Percentiles rank a stretch among this genome's conserved stretches.
Conservation (phyloP, 1,284 basidiomycete species). For the Peniophora sp. region DNA sequence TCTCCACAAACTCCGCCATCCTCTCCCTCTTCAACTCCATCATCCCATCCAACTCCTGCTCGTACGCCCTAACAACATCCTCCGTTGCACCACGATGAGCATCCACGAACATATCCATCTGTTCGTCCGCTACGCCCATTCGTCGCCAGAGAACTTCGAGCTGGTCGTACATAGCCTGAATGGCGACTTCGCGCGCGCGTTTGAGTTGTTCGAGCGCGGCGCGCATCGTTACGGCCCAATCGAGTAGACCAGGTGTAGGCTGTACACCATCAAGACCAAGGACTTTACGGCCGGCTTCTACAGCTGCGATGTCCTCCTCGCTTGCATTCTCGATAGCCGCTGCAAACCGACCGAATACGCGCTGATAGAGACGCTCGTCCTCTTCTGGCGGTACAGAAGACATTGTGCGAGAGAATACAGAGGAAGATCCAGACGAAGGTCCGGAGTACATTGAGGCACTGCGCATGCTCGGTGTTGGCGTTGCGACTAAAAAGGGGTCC, state of each 20-base stretch:
- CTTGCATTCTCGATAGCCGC: constrained; percentile 54
- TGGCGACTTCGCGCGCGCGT: constrained; percentile 60
- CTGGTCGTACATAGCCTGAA: constrained; percentile 83
- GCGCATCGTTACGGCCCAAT: constrained; percentile 54
- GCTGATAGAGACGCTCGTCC: constrained; percentile 39
- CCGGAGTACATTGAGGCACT: constrained; percentile 3
- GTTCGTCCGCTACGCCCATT: constrained; percentile 61
- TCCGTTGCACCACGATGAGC: constrained; percentile 72
- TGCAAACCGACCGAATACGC: constrained; percentile 57
- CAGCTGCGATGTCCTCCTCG: constrained; percentile 27
- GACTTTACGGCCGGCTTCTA: constrained; percentile 35
- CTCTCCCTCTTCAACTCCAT: constrained; percentile 81
- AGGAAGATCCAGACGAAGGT: constrained; percentile 11
- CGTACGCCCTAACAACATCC: constrained; percentile 70
- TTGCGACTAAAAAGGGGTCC: constrained; percentile 44
- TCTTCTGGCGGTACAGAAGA: constrained; percentile 12
- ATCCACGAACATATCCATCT: constrained; percentile 81
- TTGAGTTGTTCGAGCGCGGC: constrained; percentile 63
- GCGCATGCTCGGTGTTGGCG: constrained; percentile 21
- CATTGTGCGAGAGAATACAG: background rate
- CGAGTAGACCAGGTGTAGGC: constrained; percentile 54
- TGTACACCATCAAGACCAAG: constrained; percentile 48
- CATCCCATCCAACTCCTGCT: constrained; percentile 87
- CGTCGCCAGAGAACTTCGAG: constrained; percentile 77
- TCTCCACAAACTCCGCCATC: constrained; percentile 81